Conservation (phyloP, 2,329 filamentous ascomycete species). For the Camillea tinctor region DNA sequence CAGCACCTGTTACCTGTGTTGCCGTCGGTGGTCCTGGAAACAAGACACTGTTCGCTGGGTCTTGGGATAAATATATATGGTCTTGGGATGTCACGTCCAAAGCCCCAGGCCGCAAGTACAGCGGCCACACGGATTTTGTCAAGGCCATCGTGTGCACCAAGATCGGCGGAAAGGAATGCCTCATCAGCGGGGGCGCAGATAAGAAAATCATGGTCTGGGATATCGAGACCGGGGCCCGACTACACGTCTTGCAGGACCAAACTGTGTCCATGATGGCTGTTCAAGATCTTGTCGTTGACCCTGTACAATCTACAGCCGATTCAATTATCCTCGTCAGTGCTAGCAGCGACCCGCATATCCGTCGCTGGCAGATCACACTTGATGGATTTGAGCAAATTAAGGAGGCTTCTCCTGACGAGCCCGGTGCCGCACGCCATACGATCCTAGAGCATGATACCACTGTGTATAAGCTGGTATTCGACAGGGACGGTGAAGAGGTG, state of each 20-base stretch:
- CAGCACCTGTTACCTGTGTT: constrained; percentile 76
- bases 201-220: constrained; percentile 86
- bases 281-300: constrained; percentile 76
- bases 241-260: constrained; percentile 78
- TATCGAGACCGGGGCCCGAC: constrained; percentile 59
- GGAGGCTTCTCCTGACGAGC: constrained; percentile 42
- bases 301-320: constrained; percentile 50
- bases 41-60: constrained; percentile 75
- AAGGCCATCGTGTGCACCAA: constrained; percentile 70
- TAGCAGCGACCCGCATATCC: constrained; percentile 76
- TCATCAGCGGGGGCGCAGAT: constrained; percentile 76
- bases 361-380: constrained; percentile 67
- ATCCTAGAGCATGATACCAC: constrained; percentile 87
- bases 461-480: constrained; percentile 78
- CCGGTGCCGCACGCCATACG: constrained; percentile 43
- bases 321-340: constrained; percentile 69
- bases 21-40: constrained; percentile 59
- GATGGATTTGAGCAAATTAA: constrained; percentile 54
- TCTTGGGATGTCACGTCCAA: constrained; percentile 70
- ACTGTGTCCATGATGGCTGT: constrained; percentile 70
- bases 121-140: constrained; percentile 87
- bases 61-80: constrained; percentile 93
- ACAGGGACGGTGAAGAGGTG: constrained; percentile 56
- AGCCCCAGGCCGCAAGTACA: constrained; percentile 56
- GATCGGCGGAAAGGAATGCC: constrained; percentile 58